Evolutionary conservation across 2,329 filamentous ascomycete species (phyloP).

Genomic region (Biscogniauxia marginata): DNA sequence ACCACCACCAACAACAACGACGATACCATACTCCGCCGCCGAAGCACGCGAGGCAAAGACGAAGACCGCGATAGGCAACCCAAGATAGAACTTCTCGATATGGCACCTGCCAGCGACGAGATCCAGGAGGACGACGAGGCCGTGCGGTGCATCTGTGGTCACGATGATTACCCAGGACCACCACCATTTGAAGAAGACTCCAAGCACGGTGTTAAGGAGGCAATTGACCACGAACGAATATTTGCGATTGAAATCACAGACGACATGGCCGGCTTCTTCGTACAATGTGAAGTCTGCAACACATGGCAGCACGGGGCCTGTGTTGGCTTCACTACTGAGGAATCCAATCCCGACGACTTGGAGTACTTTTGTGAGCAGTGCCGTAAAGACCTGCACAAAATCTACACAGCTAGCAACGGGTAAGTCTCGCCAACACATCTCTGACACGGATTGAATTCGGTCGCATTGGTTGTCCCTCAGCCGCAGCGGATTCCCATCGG

Average conservation of each 20-base stretch:
- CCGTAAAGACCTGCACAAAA: constrained; percentile 84
- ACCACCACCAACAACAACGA: constrained; percentile 45
- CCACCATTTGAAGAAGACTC: constrained; percentile 59
- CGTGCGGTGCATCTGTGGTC: constrained; percentile 91
- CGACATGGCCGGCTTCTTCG: constrained; percentile 91
- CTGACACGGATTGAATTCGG: constrained; percentile 3
- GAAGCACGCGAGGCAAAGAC: constrained; percentile 73
- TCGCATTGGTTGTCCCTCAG: constrained; percentile 22
- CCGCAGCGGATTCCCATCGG: constrained; percentile 24
- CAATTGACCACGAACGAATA: constrained; percentile 57
- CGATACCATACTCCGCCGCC: constrained; percentile 69
- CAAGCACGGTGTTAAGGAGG: constrained; percentile 53
- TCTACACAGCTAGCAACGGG: constrained; percentile 80
- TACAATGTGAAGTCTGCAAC: constrained; percentile 96
- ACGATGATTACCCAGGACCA: constrained; percentile 90
- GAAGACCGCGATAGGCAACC: constrained; percentile 53
- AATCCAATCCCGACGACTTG: constrained; percentile 75
- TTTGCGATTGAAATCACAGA: constrained; percentile 67
- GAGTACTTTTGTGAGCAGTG: constrained; percentile 97
- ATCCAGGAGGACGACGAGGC: constrained; percentile 87
- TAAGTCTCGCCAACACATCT: constrained; percentile 47
- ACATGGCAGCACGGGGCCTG: constrained; percentile 99
- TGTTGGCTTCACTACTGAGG: constrained; percentile 94
- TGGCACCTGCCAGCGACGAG: constrained; percentile 58
- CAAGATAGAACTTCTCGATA: constrained; percentile 45